Percentiles rank a stretch among this genome's conserved stretches.
These are phyloP conservation scores for Saccharomyces uvarum DNA, from an alignment of 1,139 yeast genomes.

Conservation along the genomic window DNA sequence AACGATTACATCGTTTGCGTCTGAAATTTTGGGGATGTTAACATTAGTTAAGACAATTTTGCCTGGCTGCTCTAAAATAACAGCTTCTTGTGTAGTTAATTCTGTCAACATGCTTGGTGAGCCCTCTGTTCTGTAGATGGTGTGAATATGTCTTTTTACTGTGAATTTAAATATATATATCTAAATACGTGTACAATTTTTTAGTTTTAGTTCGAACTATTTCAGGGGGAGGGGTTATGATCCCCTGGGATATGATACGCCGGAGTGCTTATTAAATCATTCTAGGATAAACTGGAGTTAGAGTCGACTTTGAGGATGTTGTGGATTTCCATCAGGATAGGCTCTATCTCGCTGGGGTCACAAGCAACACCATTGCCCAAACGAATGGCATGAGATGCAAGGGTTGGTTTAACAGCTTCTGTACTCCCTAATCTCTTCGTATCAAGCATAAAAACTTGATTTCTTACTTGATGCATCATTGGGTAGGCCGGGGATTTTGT, in stretches of 20 bases:
- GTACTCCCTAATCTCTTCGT: slow-evolving; percentile 8
- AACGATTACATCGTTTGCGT: not conserved
- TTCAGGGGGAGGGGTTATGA: not conserved
- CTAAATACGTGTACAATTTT: not conserved
- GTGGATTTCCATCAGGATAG: slow-evolving; percentile 24
- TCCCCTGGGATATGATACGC: not conserved
- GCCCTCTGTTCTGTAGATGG: not conserved
- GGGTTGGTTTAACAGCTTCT: slow-evolving; percentile 3
- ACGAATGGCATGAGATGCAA: slow-evolving; percentile 15
- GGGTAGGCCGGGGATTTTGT: slow-evolving; percentile 26
- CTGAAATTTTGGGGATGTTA: not conserved
- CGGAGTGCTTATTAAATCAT: not conserved
- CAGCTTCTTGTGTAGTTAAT: slow-evolving; percentile 31
- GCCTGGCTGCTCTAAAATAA: slow-evolving; percentile 58
- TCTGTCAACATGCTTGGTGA: not conserved
- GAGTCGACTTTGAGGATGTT: slow-evolving; percentile 18
- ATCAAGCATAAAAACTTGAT: slow-evolving; percentile 26
- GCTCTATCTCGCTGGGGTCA: slow-evolving; percentile 23
- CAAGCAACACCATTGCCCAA: slow-evolving; percentile 29
- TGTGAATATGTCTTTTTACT: not conserved
- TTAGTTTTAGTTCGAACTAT: not conserved
- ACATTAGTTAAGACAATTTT: slow-evolving; percentile 41
- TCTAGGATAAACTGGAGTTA: not conserved
- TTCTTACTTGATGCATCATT: slow-evolving; percentile 24
- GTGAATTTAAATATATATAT: not conserved